Evolutionary conservation across 2,329 filamentous ascomycete genomes (phyloP), one percentile per base, ranked within the genome.

Genomic region (Penicillium sp.): DNA sequence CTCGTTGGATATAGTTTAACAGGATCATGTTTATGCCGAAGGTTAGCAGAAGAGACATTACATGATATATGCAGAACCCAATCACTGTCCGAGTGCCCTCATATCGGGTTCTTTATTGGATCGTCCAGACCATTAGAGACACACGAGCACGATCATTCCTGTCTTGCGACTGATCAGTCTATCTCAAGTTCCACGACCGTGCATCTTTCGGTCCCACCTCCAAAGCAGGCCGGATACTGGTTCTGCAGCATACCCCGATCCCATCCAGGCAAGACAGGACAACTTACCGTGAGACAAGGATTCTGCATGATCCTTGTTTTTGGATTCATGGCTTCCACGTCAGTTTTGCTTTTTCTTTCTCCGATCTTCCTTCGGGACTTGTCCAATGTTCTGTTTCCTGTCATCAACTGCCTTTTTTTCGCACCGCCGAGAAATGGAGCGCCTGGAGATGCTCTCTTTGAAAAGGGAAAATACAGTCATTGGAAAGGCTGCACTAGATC

Each of bases 281-380:
- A 33, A 41, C 11, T 6, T 21, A 29, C 9, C 8, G 54, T 56
- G 11, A 43, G 29, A 56, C 54, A 40, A 31, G 11, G 13, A 47
- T 53, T 31, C 41, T 53, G 46, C 46, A 44, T 38, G 2, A 47
- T 56, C 41, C 49, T 34, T 52, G 54, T 23, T 40, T 43, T 13
- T n/a, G 3, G 1, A 16, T 53, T 41, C 15, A 34, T 47, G 41
- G 27, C 47, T 23, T 23, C n/a, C 23, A 21, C 15, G n/a, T 10
- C 27, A 5, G 10, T 47, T 56, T 56, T 53, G 41, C 43, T 53
- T 56, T 53, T 53, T 53, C 10, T 31, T 53, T 41, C 34, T 31
- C 49, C 43, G 34, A 40, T 52, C 34, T 46, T 21, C 43, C 51
- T 15, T 55, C 25, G 34, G 23, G 44, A 10, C 21, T 44, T 45